Evolutionary conservation across 2,329 filamentous ascomycete species (phyloP), one percentile per base, ranked within the genome.

Genomic region (Dryadomyces sulphureus): DNA sequence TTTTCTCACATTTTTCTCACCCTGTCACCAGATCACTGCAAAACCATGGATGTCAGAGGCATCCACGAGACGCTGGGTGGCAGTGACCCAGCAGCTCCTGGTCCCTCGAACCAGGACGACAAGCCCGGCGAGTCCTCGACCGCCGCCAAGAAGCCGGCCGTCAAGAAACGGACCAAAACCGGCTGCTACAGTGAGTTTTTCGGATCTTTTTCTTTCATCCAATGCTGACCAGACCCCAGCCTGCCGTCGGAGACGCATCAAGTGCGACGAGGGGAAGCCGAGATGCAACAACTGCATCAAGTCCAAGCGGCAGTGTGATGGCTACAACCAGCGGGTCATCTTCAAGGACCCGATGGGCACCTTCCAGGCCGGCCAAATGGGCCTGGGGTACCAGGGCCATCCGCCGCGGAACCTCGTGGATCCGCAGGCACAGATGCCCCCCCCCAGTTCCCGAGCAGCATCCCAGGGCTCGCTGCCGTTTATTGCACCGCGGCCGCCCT

Each of bases 161-260:
- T 66, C 20, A 74, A 76, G 55, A 86, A 81, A 60, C 72, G 89
- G 56, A 94, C 89, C 44, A 95, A 95, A 66, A 94, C 89, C 2
- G 89, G 89, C 14, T 95, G 89, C 60, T 65, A 94, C 50, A 95
- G 83, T 88, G 72, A 62, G 81, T 70, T 20, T 35, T 20, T 38
- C 20, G n/a, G 9, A 12, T 40, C 42, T 30, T 45, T 49, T 50
- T 49, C 56, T 56, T 46, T 50, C 25, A 27, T 14, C 27, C 11
- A 32, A 49, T 49, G 50, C 45, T 56, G 41, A 48, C 42, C 40
- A 47, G 49, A 53, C 45, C 52, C 20, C 39, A 89, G 84, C 92
- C 48, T 98, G 92, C 65, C 83, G 92, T 52, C 90, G 85, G 64
- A 81, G 92, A 45, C 84, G 92, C 51, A 96, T 98, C 64, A 98